These are phyloP conservation scores for Calamus simplicifolius DNA, from an alignment of 176 grass and related monocot species.

Conservation along the genomic window DNA sequence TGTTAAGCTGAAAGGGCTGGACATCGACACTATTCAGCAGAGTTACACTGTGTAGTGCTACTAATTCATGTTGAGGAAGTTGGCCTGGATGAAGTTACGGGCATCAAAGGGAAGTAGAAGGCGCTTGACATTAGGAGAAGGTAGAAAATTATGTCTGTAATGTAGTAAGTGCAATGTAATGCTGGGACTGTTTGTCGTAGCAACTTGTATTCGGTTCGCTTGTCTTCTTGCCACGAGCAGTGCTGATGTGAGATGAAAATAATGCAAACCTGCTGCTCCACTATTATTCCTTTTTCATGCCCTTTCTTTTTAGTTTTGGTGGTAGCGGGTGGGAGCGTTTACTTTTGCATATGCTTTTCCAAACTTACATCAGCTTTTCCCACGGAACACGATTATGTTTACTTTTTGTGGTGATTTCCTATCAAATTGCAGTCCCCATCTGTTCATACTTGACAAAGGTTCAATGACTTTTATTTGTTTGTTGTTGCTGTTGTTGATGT, in stretches of 20 bases:
- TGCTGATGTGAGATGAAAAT: conserved; percentile 31
- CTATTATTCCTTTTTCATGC: no score
- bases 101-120: background rate
- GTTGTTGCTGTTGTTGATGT: no score
- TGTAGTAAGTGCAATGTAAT: background rate
- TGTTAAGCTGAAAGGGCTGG: conserved; percentile 34
- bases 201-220: background rate
- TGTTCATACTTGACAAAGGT: no score
- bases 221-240: conserved; percentile 9
- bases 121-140: background rate
- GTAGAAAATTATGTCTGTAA: conserved; percentile 10
- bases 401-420: no score
- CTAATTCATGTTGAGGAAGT: background rate
- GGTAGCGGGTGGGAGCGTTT: no score
- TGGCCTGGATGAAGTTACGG: conserved; percentile 1
- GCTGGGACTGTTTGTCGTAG: conserved; percentile 4
- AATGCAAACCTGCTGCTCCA: conserved; percentile 3
- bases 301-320: no score
- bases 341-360: no score
- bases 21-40: conserved; percentile 35
- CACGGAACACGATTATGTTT: no score
- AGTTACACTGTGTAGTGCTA: conserved; percentile 31
- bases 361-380: no score
- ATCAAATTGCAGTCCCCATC: no score
- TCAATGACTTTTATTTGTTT: no score